Evolutionary conservation across 108 stramenopile genomes (phyloP).

Genomic region (Cylindrotheca fusiformis): DNA sequence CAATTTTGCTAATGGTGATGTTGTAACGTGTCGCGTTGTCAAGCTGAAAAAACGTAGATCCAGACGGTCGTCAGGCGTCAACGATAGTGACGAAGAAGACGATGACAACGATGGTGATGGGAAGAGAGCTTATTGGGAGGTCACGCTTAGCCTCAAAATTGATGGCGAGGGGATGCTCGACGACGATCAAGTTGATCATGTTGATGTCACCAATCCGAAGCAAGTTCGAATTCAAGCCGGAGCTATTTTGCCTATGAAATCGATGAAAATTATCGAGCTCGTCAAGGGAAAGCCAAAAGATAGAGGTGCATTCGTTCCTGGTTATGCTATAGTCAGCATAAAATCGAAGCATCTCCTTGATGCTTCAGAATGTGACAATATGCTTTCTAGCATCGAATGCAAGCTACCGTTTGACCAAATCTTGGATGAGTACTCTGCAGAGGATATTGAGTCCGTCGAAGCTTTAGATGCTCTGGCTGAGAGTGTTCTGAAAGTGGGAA

Average conservation of each 20-base stretch:
- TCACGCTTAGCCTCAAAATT: slow-evolving; percentile 11
- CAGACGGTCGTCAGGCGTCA: slow-evolving; percentile 8
- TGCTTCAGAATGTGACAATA: slow-evolving; percentile 19
- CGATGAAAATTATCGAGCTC: slow-evolving; percentile 76
- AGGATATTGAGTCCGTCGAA: slow-evolving; percentile 48
- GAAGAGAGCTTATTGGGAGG: slow-evolving; percentile 5
- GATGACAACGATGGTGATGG: slow-evolving; percentile 34
- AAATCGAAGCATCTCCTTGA: slow-evolving; percentile 70
- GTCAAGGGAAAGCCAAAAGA: slow-evolving; percentile 39
- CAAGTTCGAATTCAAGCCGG: slow-evolving; percentile 49
- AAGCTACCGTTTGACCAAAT: slow-evolving; percentile 82
- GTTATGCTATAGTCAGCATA: slow-evolving; percentile 76
- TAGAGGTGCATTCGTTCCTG: slow-evolving; percentile 54
- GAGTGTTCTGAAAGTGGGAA: slow-evolving; percentile 58
- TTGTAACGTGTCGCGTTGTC: slow-evolving; percentile 69
- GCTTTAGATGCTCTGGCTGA: slow-evolving; percentile 60
- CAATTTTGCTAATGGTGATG: slow-evolving; percentile 76
- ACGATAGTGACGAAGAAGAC: slow-evolving; percentile 11
- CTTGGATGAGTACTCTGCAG: slow-evolving; percentile 58
- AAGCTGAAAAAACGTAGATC: slow-evolving; percentile 20
- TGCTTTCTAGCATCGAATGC: slow-evolving; percentile 45
- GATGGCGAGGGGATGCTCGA: slow-evolving; percentile 7
- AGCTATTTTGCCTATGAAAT: slow-evolving; percentile 58
- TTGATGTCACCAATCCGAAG: slow-evolving; percentile 19
- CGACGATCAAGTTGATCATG: slow-evolving; percentile 22